Evolutionary conservation across 83 land plant species (phyloP).

Genomic region (Picea abies): DNA sequence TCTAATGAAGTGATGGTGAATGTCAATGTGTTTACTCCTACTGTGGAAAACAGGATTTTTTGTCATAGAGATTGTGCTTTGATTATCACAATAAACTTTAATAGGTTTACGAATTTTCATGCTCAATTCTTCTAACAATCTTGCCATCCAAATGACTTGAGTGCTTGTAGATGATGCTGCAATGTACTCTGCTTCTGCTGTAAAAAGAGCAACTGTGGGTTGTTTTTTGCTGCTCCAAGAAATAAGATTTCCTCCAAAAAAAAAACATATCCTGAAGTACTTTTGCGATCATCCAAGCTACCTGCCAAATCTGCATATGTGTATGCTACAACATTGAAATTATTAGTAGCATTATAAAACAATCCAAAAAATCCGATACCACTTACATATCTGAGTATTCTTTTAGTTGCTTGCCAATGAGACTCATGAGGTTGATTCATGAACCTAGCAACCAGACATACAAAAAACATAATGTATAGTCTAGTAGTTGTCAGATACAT

Average conservation of each 20-base stretch:
- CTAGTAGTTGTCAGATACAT: constrained; percentile 25
- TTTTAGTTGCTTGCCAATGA: constrained; percentile 15
- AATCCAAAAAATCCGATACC: neutral
- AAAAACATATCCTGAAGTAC: neutral
- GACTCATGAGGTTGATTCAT: constrained; percentile 13
- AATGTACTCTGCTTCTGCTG: neutral
- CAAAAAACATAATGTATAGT: constrained; percentile 1
- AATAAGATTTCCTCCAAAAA: neutral
- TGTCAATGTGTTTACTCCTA: neutral
- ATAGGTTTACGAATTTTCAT: neutral
- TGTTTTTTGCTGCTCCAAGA: constrained; percentile 2
- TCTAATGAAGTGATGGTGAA: neutral
- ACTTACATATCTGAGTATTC: constrained; percentile 21
- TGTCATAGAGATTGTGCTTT: neutral
- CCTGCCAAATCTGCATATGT: neutral
- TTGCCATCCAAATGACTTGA: neutral
- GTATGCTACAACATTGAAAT: neutral
- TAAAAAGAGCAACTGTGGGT: neutral
- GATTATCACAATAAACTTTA: neutral
- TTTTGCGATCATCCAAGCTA: neutral
- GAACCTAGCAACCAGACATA: constrained; percentile 7
- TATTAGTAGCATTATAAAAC: neutral
- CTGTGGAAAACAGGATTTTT: neutral
- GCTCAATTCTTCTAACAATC: neutral
- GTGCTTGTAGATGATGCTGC: neutral